Percentiles rank a stretch among this genome's conserved stretches.
These are phyloP conservation scores for Boletus vinaceobasis DNA, from an alignment of 768 basidiomycete genomes.

Conservation along the genomic window DNA sequence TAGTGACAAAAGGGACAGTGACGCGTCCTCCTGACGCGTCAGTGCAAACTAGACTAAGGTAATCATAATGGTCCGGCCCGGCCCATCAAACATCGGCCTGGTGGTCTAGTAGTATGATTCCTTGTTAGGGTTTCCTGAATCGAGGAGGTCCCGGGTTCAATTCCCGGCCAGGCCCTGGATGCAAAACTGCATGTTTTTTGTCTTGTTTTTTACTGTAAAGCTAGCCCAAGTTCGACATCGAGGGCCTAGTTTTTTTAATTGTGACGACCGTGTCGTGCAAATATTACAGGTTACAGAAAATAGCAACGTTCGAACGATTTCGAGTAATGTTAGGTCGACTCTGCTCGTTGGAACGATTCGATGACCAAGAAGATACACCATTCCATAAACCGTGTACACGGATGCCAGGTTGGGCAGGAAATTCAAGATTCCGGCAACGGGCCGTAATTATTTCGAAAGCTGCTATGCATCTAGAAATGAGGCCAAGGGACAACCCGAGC, in stretches of 20 bases:
- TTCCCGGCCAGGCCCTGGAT: conserved; percentile 52
- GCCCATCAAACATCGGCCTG: conserved; percentile 29
- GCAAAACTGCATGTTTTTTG: neutral
- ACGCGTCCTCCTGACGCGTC: conserved; percentile 28
- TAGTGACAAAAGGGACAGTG: conserved; percentile 4
- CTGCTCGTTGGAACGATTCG: no score
- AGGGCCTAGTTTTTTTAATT: neutral
- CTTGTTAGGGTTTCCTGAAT: conserved; percentile 44
- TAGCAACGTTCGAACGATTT: no score
- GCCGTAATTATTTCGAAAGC: neutral
- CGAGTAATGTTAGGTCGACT: no score
- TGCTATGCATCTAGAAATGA: no score
- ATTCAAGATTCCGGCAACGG: no score
- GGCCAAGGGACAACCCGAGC: no score
- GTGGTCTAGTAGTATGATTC: conserved; percentile 56
- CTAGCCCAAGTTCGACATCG: neutral
- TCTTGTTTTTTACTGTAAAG: neutral
- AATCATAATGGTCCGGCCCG: neutral
- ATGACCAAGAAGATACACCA: no score
- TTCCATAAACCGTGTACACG: no score
- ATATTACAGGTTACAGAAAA: neutral
- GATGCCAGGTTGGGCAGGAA: no score
- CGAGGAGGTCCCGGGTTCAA: conserved; percentile 63
- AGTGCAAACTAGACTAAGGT: neutral
- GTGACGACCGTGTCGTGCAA: neutral